phyloP scores from a whole-genome alignment of 1,284 basidiomycete genomes.

The Irpex sp. region DNA sequence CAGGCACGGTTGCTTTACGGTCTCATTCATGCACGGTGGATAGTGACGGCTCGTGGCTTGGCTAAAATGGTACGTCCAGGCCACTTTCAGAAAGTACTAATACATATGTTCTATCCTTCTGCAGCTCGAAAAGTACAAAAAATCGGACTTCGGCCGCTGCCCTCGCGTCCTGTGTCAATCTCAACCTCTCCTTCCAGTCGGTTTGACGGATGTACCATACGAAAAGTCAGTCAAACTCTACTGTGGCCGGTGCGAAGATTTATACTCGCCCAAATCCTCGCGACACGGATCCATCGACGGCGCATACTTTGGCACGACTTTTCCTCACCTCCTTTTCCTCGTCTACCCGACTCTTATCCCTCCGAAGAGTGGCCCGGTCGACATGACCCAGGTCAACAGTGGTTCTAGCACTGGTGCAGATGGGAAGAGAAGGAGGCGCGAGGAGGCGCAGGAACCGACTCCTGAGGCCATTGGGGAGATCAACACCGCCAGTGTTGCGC shows the following conservation, averaged over 20 bases:
- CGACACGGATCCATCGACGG: constrained; percentile 95
- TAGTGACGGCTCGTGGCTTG: constrained; percentile 89
- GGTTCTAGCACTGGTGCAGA: constrained; percentile 12
- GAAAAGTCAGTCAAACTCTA: constrained; percentile 97
- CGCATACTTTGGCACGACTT: constrained; percentile 95
- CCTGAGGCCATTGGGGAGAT: constrained; percentile 57
- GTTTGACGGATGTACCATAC: constrained; percentile 90
- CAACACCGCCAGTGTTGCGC: constrained; percentile 74
- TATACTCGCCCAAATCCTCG: constrained; percentile 93
- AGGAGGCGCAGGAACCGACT: constrained; percentile 42
- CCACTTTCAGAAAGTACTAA: constrained; percentile 68
- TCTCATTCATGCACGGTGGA: constrained; percentile 95
- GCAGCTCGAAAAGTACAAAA: constrained; percentile 95
- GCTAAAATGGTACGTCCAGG: constrained; percentile 81
- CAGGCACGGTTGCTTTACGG: constrained; percentile 92
- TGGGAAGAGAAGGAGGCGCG: constrained; percentile 27
- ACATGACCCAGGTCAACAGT: constrained; percentile 30
- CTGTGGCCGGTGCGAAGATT: constrained; percentile 94
- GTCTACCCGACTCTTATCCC: constrained; percentile 91
- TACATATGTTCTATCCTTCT: constrained; percentile 54
- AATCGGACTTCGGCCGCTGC: constrained; percentile 94
- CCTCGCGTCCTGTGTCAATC: constrained; percentile 91
- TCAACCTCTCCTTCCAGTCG: constrained; percentile 93
- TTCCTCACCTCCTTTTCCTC: constrained; percentile 94
- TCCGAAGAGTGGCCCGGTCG: constrained; percentile 69